Evolutionary conservation across 352 stramenopile species (phyloP), one percentile per base, ranked within the genome.

Genomic region (Pythium sp.): DNA sequence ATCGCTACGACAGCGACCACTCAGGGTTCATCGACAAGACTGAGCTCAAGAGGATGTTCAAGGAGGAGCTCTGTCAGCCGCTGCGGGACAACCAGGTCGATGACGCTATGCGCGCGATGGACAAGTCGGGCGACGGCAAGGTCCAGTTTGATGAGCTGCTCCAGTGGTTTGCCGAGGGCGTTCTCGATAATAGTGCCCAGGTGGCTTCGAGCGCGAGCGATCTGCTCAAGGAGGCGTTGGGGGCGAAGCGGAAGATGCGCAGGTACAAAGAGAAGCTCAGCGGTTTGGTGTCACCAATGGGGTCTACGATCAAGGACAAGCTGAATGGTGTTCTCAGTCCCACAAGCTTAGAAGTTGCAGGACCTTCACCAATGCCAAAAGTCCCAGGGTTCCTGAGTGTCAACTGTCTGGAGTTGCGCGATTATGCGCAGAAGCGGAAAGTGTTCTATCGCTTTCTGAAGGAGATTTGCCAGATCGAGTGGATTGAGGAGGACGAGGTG

Each of bases 361-460:
- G 2, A 41, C 15, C 54, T 28, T 30, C 55, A 9, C 58, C 55
- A 6, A 24, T 41, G 28, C 20, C 49, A 3, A 78, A 73, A 18
- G 78, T 85, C 0, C 75, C 75, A 4, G 78, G 78, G 3, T 85
- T 81, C 34, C 67, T 71, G 11, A 72, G 43, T 22, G 67, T 85
- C 2, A 62, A 73, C 14, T 75, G 65, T 47, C 14, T 85, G 0
- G 71, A 74, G 18, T 46, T 58, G 9, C n/a, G 32, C 7, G 76
- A 86, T 34, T 88, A 82, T 70, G 69, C 65, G 0, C 30, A 36
- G 18, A 86, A 86, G 64, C 71, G 72, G 6, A 63, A 65, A 9
- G 80, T 86, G 5, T 88, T 88, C 30, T 82, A 76, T 58, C 76
- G 80, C 11, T 88, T 85, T 26, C 47, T 86, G 28, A 70, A 81